Evolutionary conservation across 306 rosid species (phyloP), one percentile per base, ranked within the genome.

Genomic region (Comarum palustre): DNA sequence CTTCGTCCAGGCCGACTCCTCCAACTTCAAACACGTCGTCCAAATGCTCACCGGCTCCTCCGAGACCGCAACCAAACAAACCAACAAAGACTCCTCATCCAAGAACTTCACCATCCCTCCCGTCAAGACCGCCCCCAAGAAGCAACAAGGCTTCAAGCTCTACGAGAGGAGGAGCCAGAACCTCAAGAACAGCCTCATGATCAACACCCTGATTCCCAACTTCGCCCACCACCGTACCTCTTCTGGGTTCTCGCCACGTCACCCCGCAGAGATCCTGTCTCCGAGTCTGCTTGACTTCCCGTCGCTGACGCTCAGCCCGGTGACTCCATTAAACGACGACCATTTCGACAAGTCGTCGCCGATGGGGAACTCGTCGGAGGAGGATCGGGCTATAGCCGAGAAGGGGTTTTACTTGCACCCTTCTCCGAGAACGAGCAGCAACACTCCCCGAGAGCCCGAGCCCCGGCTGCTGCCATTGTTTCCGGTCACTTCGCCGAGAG

Each of bases 41-140:
- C 99, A 94, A 84, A 90, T 91, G 97, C 90, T 94, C 69, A 94
- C 99, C 0, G 99, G 99, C 59, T 89, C 97, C 17, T 78, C 96
- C 2, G 94, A 92, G 9, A 75, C 90, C 13, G 73, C 90, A 17
- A 20, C 80, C 9, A 75, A 74, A 0, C 51, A 46, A 66, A 22
- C 84, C 42, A 75, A 41, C 41, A 19, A 66, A 16, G 5, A 62
- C 42, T 6, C 36, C 15, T 62, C 45, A 8, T 65, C 87, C 5
- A 88, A 81, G 65, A 88, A 79, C 84, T 89, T 84, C 81, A 77
- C 80, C 79, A 91, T 91, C 76, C 99, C 99, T 0, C 97, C 97
- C 0, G 81, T 89, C 57, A 86, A 79, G 41, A 81, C 90, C 1
- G 85, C 82, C 3, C 92, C 86, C 4, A 87, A 87, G 79, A 89